Evolutionary conservation across 352 stramenopile species (phyloP), one percentile per base, ranked within the genome.

Genomic region (Phytophthora pluvialis): DNA sequence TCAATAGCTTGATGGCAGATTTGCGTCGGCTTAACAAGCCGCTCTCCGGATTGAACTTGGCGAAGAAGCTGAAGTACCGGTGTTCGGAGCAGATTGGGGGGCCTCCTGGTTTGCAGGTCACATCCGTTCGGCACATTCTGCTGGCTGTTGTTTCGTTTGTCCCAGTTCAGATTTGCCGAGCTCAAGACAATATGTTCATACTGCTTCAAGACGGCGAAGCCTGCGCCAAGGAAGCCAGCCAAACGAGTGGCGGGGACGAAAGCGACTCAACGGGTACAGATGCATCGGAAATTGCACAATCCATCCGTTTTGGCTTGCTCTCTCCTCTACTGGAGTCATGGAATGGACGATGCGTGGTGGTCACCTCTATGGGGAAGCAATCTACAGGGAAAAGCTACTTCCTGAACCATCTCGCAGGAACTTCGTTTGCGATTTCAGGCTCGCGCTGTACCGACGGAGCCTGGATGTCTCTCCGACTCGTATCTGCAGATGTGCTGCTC

Each of bases 311-410:
- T 48, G 73, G 67, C 0, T 52, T 81, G 3, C 33, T 81, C 0
- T 78, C 73, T 2, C 66, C 67, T 8, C 15, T 78, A 4, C 12
- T 78, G 9, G 63, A 79, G 38, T 67, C 70, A 1, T 81, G 70
- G 73, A 45, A 46, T 47, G 62, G 70, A 9, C 48, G 50, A 0
- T 76, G 67, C 9, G 33, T 67, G 0, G 70, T 78, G 3, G 60
- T 75, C 12, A 79, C 67, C 0, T 81, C 73, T 0, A 79, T 81
- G 73, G 70, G 73, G 7, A 81, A 81, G 16, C 85, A 93, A 39
- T 93, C 82, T 1, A 93, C 81, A 0, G 82, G 85, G 6, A 91
- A 91, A 44, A 91, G 78, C 44, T 94, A 94, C 51, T 88, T 91
- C 11, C 49, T 92, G 3, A 93, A 91, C 46, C 82, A 91, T 38